phyloP scores from a whole-genome alignment of 2,329 filamentous ascomycete species.

The Biscogniauxia mediterranea region DNA sequence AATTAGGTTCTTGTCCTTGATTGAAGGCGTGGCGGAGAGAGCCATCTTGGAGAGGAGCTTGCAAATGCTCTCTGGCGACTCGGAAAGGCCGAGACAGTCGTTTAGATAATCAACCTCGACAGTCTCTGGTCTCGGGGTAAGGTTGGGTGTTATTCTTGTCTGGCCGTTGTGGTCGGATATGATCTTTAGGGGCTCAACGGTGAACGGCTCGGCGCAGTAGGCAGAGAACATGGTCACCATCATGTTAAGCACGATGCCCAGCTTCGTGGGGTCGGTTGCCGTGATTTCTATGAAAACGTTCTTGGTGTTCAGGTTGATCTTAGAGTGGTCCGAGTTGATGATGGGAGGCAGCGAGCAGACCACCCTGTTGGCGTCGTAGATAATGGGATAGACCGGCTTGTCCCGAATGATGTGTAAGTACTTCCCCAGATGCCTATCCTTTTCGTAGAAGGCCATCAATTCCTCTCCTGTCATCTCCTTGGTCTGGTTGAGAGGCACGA shows the following conservation, averaged over 20 bases:
- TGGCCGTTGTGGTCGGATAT: conserved; percentile 87
- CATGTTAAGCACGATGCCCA: conserved; percentile 93
- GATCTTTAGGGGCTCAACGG: conserved; percentile 90
- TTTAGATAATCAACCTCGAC: conserved; percentile 94
- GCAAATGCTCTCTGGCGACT: conserved; percentile 73
- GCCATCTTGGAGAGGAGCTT: conserved; percentile 86
- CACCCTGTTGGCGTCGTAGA: conserved; percentile 81
- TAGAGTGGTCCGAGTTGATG: conserved; percentile 96
- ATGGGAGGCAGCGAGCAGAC: conserved; percentile 96
- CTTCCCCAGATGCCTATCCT: conserved; percentile 85
- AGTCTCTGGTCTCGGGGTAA: conserved; percentile 72
- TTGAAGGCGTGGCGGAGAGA: conserved; percentile 74
- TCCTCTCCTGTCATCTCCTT: conserved; percentile 84
- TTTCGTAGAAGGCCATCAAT: conserved; percentile 93
- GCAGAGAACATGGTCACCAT: conserved; percentile 96
- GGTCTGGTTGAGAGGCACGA: conserved; percentile 85
- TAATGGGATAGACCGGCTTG: conserved; percentile 90
- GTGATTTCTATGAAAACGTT: conserved; percentile 98
- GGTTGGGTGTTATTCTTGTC: conserved; percentile 75
- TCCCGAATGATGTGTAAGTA: conserved; percentile 95
- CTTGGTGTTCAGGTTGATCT: conserved; percentile 86
- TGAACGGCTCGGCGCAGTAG: conserved; percentile 86
- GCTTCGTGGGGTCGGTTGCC: conserved; percentile 91
- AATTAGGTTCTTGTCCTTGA: conserved; percentile 65
- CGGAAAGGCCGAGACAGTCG: conserved; percentile 78